phyloP scores from a whole-genome alignment of 176 grass and related monocot species.

The Hsuehochloa calcarea region DNA sequence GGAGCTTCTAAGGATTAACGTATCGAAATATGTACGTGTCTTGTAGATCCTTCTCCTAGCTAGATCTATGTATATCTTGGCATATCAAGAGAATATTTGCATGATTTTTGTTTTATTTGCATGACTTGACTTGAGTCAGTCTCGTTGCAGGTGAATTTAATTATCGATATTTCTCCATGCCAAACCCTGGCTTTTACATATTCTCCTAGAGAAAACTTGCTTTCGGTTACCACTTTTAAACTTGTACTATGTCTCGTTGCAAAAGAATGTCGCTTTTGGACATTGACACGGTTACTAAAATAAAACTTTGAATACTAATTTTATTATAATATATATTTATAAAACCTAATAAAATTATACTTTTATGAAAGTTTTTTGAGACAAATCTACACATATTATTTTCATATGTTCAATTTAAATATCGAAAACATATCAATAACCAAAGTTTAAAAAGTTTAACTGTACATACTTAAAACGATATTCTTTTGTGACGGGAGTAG shows the following conservation, averaged over 20 bases:
- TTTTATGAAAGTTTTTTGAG: too few species aligned
- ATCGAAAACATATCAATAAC: too few species aligned
- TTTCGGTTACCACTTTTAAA: constrained; percentile 42
- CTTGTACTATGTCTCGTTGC: not conserved
- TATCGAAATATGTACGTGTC: constrained; percentile 3
- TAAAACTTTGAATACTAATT: too few species aligned
- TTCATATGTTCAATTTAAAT: too few species aligned
- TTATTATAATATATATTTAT: too few species aligned
- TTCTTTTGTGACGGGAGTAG: too few species aligned
- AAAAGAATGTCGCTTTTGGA: too few species aligned
- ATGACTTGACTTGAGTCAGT: constrained; percentile 38
- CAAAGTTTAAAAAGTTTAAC: too few species aligned
- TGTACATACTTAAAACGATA: too few species aligned
- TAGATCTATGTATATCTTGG: constrained; percentile 27
- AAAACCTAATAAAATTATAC: too few species aligned
- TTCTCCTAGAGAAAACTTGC: constrained; percentile 28
- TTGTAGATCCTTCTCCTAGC: constrained; percentile 27
- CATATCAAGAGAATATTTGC: constrained; percentile 15
- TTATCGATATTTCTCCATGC: constrained; percentile 36
- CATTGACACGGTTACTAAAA: too few species aligned
- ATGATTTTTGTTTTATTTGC: not conserved
- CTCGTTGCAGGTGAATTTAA: constrained; percentile 13
- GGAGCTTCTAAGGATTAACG: not conserved
- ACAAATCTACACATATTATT: too few species aligned
- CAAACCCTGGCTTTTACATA: constrained; percentile 45